Conservation (phyloP, 2,329 filamentous ascomycete species). For the Neonectria coccinea region DNA sequence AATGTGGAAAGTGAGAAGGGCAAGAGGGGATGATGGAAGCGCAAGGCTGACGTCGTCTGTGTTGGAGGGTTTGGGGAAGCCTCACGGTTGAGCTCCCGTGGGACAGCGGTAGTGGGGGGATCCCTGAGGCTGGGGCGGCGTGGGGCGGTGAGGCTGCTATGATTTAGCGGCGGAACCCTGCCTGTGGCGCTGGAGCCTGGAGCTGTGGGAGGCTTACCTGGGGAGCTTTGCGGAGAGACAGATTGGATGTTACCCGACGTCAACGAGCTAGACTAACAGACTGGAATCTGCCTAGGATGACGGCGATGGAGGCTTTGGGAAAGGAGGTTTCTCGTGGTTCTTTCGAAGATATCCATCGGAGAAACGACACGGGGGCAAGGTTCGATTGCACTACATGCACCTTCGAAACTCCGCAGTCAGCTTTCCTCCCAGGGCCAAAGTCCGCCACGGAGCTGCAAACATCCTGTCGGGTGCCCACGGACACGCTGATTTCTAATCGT, state of each 20-base stretch:
- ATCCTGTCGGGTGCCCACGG: not conserved
- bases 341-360: not conserved
- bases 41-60: constrained; percentile 44
- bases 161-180: constrained; percentile 35
- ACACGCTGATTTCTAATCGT: constrained; percentile 20
- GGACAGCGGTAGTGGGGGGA: constrained; percentile 20
- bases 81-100: constrained; percentile 24
- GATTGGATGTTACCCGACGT: not conserved
- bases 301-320: not conserved
- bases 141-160: constrained; percentile 44
- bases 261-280: not conserved
- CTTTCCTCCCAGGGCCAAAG: constrained; percentile 14
- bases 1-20: not conserved
- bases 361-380: not conserved
- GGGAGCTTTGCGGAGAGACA: not conserved
- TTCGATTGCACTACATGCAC: not conserved
- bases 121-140: constrained; percentile 23
- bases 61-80: constrained; percentile 20
- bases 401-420: constrained; percentile 29
- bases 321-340: not conserved
- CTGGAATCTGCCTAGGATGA: constrained; percentile 14
- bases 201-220: constrained; percentile 1
- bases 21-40: constrained; percentile 35
- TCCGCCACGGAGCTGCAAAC: constrained; percentile 21
- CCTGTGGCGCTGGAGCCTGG: constrained; percentile 39